These are phyloP conservation scores for Solanum gandarillasii DNA, from an alignment of 257 asterid species.

Conservation along the genomic window DNA sequence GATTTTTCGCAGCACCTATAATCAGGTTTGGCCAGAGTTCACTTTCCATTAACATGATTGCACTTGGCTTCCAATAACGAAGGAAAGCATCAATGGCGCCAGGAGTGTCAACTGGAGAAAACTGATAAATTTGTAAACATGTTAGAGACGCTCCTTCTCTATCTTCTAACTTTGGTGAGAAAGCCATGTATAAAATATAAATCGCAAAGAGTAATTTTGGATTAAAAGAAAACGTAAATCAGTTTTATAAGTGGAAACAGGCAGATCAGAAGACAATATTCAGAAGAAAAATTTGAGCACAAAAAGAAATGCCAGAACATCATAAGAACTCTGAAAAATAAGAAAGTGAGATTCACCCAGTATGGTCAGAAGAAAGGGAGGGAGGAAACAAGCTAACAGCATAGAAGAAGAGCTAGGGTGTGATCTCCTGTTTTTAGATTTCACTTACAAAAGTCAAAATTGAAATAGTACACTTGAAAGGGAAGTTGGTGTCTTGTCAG, in stretches of 20 bases:
- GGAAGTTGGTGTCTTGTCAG: neutral
- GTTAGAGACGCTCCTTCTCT: neutral
- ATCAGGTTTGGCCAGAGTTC: slow-evolving; percentile 95
- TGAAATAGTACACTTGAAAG: neutral
- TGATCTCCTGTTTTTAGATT: neutral
- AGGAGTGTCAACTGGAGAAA: slow-evolving; percentile 93
- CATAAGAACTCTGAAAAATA: neutral
- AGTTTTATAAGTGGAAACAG: neutral
- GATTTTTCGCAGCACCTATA: slow-evolving; percentile 56
- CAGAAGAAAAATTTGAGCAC: neutral
- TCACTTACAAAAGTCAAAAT: neutral
- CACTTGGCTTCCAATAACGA: slow-evolving; percentile 75
- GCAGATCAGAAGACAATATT: neutral
- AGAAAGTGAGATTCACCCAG: neutral
- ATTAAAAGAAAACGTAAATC: neutral
- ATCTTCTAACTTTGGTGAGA: neutral
- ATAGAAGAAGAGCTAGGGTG: neutral
- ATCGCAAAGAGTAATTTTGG: neutral
- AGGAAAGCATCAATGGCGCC: slow-evolving; percentile 66
- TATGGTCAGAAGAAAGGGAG: neutral
- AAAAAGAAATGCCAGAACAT: neutral
- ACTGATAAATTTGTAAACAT: slow-evolving; percentile 29
- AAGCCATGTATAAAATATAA: neutral
- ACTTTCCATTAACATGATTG: slow-evolving; percentile 72
- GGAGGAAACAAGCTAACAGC: neutral